A percentile compares a stretch with the other conserved stretches of the same genome.
Conservation (phyloP, 306 rosid species). For the Inga oerstediana region DNA sequence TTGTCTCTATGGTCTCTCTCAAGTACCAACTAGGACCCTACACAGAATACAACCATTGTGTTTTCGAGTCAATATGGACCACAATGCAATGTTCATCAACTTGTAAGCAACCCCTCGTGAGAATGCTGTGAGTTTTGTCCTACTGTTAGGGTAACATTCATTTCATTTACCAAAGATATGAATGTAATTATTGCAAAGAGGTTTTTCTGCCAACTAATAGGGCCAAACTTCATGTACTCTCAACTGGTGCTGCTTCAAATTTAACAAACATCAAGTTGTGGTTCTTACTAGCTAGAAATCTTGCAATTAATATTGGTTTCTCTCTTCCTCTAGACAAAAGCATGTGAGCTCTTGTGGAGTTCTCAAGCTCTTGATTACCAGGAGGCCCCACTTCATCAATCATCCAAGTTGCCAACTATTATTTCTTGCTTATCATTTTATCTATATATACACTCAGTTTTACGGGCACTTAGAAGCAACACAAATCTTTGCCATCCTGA, state of each 20-base stretch:
- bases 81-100: not conserved
- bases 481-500: constrained; percentile 23
- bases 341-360: constrained; percentile 35
- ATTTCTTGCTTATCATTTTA: constrained; percentile 1
- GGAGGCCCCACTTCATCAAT: constrained; percentile 7
- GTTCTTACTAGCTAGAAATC: not conserved
- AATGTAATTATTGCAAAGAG: not conserved
- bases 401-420: not conserved
- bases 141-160: not conserved
- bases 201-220: not conserved
- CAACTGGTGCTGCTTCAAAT: not conserved
- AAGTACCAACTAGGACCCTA: not conserved
- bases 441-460: constrained; percentile 35
- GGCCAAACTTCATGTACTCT: not conserved
- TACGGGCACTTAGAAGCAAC: constrained; percentile 19
- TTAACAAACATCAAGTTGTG: not conserved
- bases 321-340: constrained; percentile 25
- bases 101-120: not conserved
- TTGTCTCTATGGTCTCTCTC: not conserved
- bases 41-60: not conserved
- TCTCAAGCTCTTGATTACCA: constrained; percentile 17
- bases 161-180: not conserved
- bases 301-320: not conserved
- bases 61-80: not conserved
- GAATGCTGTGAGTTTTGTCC: not conserved